A percentile compares a stretch with the other conserved stretches of the same genome.
phyloP scores from a whole-genome alignment of 192 early-diverging fungal species.

The Funneliformis geosporum region DNA sequence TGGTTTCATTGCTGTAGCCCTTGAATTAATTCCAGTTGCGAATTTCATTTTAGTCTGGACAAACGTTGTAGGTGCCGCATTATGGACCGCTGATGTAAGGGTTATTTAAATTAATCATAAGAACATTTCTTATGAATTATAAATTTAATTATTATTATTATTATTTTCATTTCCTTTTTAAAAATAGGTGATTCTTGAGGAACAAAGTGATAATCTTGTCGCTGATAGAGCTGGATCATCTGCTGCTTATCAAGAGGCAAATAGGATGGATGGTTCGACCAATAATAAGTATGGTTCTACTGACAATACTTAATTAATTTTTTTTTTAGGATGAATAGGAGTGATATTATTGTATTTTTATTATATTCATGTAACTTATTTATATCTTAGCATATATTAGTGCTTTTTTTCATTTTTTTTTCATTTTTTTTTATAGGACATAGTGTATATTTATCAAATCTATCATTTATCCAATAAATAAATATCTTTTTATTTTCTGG shows the following conservation, averaged over 20 bases:
- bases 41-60: slow-evolving; percentile 70
- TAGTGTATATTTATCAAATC: no score
- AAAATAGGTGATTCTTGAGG: background rate
- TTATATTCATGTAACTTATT: no score
- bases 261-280: background rate
- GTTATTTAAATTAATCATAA: background rate
- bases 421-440: no score
- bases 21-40: slow-evolving; percentile 64
- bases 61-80: slow-evolving; percentile 56
- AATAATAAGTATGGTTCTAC: background rate
- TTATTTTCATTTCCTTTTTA: background rate
- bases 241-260: background rate
- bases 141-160: no score
- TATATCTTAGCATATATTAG: no score
- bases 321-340: background rate
- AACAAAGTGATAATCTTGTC: background rate
- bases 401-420: no score
- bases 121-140: no score
- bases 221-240: background rate
- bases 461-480: no score
- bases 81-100: slow-evolving; percentile 25
- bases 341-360: background rate
- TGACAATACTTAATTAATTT: background rate
- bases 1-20: slow-evolving; percentile 55
- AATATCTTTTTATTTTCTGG: no score